Conservation (phyloP, 345 rosid genomes). For the Linum trigynum region DNA sequence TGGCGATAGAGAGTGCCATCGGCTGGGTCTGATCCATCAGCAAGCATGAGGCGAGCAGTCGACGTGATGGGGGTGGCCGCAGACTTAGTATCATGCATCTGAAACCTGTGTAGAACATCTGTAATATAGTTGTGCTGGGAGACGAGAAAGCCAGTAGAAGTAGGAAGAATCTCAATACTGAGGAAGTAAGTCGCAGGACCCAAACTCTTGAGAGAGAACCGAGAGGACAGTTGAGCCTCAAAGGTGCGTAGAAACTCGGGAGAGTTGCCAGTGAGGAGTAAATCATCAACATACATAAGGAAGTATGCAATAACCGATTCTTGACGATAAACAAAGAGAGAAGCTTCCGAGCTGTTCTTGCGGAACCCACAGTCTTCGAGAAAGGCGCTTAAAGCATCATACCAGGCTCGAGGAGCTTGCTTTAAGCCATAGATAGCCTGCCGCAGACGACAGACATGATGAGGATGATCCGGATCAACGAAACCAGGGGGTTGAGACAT, state of each 20-base stretch:
- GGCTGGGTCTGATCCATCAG: background rate
- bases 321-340: no score
- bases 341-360: no score
- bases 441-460: background rate
- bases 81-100: background rate
- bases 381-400: background rate
- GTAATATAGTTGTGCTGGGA: background rate
- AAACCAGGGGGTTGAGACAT: background rate
- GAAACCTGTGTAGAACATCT: background rate
- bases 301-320: no score
- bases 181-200: slow-evolving; percentile 1
- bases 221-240: background rate
- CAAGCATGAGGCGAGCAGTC: background rate
- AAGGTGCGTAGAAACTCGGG: accelerated
- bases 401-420: background rate
- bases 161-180: background rate
- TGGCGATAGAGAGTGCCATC: background rate
- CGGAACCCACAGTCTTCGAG: background rate
- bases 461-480: background rate
- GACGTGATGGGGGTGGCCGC: no score
- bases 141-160: no score
- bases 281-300: background rate
- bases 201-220: slow-evolving; percentile 1
- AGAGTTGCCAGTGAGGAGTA: background rate
- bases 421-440: background rate